phyloP scores from a whole-genome alignment of 192 early-diverging fungal species.

The Dimargaris xerosporica region DNA sequence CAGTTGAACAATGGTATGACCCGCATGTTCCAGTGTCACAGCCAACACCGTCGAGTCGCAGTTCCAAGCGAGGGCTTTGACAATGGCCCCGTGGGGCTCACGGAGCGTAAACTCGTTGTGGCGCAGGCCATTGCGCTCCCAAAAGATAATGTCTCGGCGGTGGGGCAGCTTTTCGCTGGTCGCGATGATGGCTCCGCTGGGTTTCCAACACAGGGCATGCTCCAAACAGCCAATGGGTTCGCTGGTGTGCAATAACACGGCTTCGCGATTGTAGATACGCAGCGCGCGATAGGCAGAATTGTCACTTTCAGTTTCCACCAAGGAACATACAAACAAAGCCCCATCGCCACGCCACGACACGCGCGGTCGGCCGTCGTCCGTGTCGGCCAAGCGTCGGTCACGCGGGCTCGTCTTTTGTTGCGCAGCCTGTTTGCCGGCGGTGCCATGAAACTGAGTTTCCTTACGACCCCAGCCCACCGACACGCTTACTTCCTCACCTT shows the following conservation, averaged over 20 bases:
- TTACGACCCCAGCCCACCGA: conserved; percentile 93
- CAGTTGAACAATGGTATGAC: conserved; percentile 48
- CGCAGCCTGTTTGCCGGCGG: conserved; percentile 62
- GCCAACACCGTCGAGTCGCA: conserved; percentile 78
- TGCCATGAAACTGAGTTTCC: conserved; percentile 96
- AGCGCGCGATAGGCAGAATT: conserved; percentile 21
- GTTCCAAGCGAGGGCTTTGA: conserved; percentile 50
- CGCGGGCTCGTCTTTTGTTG: conserved; percentile 26
- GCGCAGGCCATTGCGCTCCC: conserved; percentile 85
- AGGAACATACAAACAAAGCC: conserved; percentile 61
- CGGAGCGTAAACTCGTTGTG: conserved; percentile 85
- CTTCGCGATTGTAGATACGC: conserved; percentile 75
- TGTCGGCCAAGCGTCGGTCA: conserved; percentile 28
- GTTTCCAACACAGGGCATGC: conserved; percentile 66
- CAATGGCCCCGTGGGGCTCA: conserved; percentile 27
- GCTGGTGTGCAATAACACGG: conserved; percentile 60
- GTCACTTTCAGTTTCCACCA: conserved; percentile 33
- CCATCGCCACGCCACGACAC: conserved; percentile 89
- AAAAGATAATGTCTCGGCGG: conserved; percentile 79
- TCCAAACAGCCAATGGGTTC: conserved; percentile 68
- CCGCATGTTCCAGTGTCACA: conserved; percentile 33
- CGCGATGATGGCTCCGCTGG: conserved; percentile 70
- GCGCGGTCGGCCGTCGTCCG: conserved; percentile 57
- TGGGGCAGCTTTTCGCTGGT: conserved; percentile 61
- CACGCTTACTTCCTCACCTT: conserved; percentile 55